Evolutionary conservation across 2,329 filamentous ascomycete species (phyloP), one percentile per base, ranked within the genome.

Genomic region (Fusarium sp.): DNA sequence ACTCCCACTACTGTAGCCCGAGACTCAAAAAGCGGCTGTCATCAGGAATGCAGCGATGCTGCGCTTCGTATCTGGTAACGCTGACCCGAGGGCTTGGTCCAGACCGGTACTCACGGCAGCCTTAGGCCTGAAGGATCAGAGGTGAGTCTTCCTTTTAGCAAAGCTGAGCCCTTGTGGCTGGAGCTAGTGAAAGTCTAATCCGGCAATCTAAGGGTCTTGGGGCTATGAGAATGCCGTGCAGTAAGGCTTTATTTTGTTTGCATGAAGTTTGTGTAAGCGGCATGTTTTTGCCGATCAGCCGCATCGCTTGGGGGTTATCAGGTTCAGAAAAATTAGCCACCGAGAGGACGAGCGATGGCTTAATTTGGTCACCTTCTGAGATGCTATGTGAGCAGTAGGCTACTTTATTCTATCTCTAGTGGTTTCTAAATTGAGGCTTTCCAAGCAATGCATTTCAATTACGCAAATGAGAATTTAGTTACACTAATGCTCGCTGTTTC

Each of bases 141-240:
- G n/a, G 9, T 11, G 8, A 11, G 45, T n/a, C 40, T 9, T 22
- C 32, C 15, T 14, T 27, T n/a, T 20, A 20, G 22, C 10, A n/a
- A 50, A 60, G 49, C 49, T 66, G 55, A 60, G 27, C 7, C n/a
- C 15, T 7, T 16, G 49, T 66, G 55, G 63, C 62, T 55, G n/a
- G 24, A 42, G 14, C 55, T 42, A 62, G 20, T 25, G n/a, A 20
- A 8, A 5, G 11, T 12, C 24, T 18, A 42, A 8, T 15, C 9
- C 3, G 11, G 24, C 4, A n/a, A 45, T 42, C 44, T 25, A 30
- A 24, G 20, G 5, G 5, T 8, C 9, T 20, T 25, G 3, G 22
- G n/a, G 20, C 30, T 24, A 18, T 43, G 18, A 8, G 16, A 14
- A n/a, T 38, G 18, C 34, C 18, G 18, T 18, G 24, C 25, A 16